phyloP scores from a whole-genome alignment of 1,284 basidiomycete genomes.

The Cutaneotrichosporon daszewskae region DNA sequence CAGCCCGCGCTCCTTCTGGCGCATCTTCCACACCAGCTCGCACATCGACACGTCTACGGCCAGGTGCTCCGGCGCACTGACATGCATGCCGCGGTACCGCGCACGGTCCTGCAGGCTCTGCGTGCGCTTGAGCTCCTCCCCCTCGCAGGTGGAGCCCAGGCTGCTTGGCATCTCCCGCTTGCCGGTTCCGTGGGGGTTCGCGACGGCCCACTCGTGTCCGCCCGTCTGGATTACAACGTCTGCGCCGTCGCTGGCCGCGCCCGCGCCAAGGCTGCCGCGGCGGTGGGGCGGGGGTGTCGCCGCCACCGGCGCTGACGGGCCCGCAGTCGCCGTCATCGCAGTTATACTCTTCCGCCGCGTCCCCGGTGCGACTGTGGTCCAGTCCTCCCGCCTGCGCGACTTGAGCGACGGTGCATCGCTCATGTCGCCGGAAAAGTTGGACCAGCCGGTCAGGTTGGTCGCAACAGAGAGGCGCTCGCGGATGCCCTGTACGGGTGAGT shows the following conservation, averaged over 20 bases:
- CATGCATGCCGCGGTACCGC: conserved; percentile 8
- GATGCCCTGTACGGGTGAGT: background rate
- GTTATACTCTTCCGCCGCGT: too few relatives aligned
- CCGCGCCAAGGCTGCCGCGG: background rate
- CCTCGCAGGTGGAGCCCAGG: background rate
- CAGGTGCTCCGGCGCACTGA: conserved; percentile 20
- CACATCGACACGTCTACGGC: conserved; percentile 39
- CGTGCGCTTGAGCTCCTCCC: background rate
- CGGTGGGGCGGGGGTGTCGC: background rate
- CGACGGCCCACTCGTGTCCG: conserved; percentile 36
- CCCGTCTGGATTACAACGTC: conserved; percentile 31
- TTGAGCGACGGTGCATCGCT: background rate
- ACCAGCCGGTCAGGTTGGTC: too few relatives aligned
- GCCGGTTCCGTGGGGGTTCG: conserved; percentile 33
- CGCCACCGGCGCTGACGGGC: background rate
- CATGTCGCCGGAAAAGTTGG: conserved; percentile 7
- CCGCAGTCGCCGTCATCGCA: background rate
- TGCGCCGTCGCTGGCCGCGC: conserved; percentile 32
- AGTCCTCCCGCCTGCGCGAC: too few relatives aligned
- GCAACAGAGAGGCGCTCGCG: background rate
- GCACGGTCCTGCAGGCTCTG: conserved; percentile 21
- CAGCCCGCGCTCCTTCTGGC: conserved; percentile 25
- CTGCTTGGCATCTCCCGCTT: conserved; percentile 8
- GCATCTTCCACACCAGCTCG: conserved; percentile 28
- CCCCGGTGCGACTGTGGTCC: too few relatives aligned